Evolutionary conservation across 805 yeast genomes (phyloP).

Genomic region (Wilhelminamyces savonicus): DNA sequence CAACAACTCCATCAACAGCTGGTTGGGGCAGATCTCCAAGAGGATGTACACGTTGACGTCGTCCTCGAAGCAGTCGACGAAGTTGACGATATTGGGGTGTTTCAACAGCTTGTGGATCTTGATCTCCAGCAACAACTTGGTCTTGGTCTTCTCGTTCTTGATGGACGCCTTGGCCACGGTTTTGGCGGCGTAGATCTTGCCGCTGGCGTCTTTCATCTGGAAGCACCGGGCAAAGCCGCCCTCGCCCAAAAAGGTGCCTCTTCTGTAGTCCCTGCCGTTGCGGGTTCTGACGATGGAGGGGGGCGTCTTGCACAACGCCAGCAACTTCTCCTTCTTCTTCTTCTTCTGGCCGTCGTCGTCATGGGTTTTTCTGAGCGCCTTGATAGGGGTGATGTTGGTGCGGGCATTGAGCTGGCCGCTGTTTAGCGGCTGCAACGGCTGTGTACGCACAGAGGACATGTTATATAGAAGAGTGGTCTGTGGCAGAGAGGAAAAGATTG

Average conservation of each 20-base stretch:
- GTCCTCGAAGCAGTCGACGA: constrained; percentile 95
- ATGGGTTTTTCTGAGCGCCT: constrained; percentile 9
- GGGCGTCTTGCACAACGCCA: constrained; percentile 92
- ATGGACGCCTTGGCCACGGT: constrained; percentile 96
- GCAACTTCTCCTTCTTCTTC: constrained; percentile 83
- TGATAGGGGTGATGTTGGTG: constrained; percentile 36
- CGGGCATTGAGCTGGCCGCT: constrained; percentile 46
- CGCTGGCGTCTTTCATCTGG: constrained; percentile 88
- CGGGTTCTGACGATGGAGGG: constrained; percentile 88
- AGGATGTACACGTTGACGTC: constrained; percentile 89
- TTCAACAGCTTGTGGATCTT: constrained; percentile 87
- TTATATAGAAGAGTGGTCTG: too few species aligned
- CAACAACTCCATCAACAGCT: constrained; percentile 87
- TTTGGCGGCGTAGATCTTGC: constrained; percentile 88
- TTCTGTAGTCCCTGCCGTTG: constrained; percentile 79
- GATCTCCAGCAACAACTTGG: constrained; percentile 84
- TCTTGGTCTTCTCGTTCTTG: constrained; percentile 82
- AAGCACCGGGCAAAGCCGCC: constrained; percentile 99
- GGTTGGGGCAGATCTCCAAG: constrained; percentile 92
- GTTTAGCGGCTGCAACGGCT: constrained; percentile 49
- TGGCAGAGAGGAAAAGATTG: too few species aligned
- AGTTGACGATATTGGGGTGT: constrained; percentile 87
- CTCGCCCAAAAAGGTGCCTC: constrained; percentile 90
- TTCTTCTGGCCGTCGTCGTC: constrained; percentile 24
- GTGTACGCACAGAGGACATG: too few species aligned